Base-by-base conservation (phyloP, 176 grass and related monocot genomes). In the Cymbopogon citratus region DNA sequence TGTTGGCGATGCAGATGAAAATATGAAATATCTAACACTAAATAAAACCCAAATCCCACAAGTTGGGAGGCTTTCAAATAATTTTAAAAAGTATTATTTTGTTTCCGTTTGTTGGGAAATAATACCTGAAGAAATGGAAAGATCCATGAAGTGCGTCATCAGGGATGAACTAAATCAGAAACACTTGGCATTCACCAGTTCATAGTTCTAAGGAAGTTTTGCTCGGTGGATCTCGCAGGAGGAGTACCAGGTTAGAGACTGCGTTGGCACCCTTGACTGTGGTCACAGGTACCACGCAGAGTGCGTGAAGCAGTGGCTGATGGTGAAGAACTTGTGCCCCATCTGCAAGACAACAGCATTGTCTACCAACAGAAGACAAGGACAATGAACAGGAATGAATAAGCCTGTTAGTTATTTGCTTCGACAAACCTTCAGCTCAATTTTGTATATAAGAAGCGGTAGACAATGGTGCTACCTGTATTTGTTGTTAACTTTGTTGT, bases 261-360 rank as follows among this genome's bases (percentile, higher is more conserved):
- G 75, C 61, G 59, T 93, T 79, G 91, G 85, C 79, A 82, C 38
- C 45, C 87, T 93, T 40, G 82, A 90, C n/a, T 93, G 91, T 60
- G 91, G 91, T 56, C 91, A 93, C 78, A 87, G 74, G 35, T 93
- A 90, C 68, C 91, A 90, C 12, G 77, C 74, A 2, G 73, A 59
- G 73, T 93, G 91, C 82, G 77, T 93, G 62, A 90, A 90, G 61
- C 87, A 93, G 52, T 93, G 91, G 91, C 75, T 93, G 63, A 45
- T 77, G 63, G 79, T 93, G 75, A 93, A 93, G 78, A 93, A 93
- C 74, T 25, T 90, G 57, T 90, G 91, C 85, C 91, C 91, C 68
- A 87, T 93, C 74, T 93, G 87, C 91, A 93, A 93, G 85, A 85
- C 81, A 74, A 78, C 91, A 64, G 91, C 85, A 82, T 78, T 93